Conservation (phyloP, 352 stramenopile species). For the Globisporangium alternatum region DNA sequence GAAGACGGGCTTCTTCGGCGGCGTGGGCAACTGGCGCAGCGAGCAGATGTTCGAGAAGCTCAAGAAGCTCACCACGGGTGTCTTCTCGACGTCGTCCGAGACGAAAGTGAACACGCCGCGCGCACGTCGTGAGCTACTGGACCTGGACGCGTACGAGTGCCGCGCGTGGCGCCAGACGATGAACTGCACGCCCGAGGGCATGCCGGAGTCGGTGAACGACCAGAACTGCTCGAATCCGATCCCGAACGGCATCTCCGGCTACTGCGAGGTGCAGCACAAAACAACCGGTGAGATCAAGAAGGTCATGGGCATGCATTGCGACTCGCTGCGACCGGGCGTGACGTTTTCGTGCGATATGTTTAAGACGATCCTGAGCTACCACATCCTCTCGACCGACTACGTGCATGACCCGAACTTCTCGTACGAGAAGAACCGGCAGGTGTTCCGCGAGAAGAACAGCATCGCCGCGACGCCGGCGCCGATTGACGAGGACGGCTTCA, state of each 20-base stretch:
- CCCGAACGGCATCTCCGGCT: constrained; percentile 22
- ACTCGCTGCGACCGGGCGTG: constrained; percentile 23
- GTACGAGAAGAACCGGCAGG: constrained; percentile 17
- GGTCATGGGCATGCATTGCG: constrained; percentile 30
- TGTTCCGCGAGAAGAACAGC: constrained; percentile 8
- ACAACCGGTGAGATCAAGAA: constrained; percentile 22
- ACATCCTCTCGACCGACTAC: constrained; percentile 21
- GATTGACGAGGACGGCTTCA: constrained; percentile 17
- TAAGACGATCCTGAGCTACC: constrained; percentile 19
- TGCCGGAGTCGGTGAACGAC: constrained; percentile 11
- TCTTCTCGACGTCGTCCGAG: constrained; percentile 11
- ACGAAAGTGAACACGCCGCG: constrained; percentile 9
- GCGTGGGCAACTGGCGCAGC: constrained; percentile 27
- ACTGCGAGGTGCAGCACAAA: constrained; percentile 31
- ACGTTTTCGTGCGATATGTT: constrained; percentile 25
- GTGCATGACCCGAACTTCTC: constrained; percentile 21
- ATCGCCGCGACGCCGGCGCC: constrained; percentile 20
- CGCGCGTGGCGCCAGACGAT: constrained; percentile 21
- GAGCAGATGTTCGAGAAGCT: constrained; percentile 41
- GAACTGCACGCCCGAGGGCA: constrained; percentile 20
- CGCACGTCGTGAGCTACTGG: constrained; percentile 20
- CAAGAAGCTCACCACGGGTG: constrained; percentile 19
- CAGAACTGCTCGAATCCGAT: constrained; percentile 24
- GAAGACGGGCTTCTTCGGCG: constrained; percentile 28
- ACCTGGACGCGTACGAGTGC: constrained; percentile 36